These are phyloP conservation scores for Graphilbum fragrans DNA, from an alignment of 2,329 filamentous ascomycete genomes.

Conservation along the genomic window DNA sequence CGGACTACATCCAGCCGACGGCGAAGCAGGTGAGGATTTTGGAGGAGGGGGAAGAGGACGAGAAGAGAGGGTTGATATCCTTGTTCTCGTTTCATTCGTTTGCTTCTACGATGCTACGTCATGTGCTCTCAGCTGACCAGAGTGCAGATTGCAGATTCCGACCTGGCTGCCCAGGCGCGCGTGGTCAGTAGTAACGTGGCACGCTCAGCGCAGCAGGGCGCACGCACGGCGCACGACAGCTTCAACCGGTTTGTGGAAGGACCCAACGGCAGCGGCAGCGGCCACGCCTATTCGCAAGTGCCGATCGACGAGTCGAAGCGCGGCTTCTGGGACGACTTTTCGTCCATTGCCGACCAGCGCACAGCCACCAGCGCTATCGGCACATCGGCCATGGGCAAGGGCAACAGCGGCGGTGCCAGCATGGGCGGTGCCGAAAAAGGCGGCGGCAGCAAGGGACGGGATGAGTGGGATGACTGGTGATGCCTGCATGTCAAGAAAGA, in stretches of 20 bases:
- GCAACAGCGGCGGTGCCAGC: conserved; percentile 19
- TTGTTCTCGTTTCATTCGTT: conserved; percentile 3
- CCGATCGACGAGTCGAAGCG: conserved; percentile 54
- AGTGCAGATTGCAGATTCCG: conserved; percentile 61
- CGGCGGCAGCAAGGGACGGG: conserved; percentile 30
- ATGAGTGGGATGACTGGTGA: conserved; percentile 57
- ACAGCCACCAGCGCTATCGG: conserved; percentile 38
- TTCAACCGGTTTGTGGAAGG: conserved; percentile 86
- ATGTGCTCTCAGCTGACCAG: background rate
- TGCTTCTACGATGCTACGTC: no score
- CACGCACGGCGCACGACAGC: conserved; percentile 63
- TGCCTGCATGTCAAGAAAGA: no score
- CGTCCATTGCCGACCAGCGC: conserved; percentile 50
- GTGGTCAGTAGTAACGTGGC: conserved; percentile 53
- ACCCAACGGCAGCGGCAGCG: conserved; percentile 21
- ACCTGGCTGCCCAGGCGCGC: conserved; percentile 58
- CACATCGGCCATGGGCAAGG: conserved; percentile 47
- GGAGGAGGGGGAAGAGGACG: no score
- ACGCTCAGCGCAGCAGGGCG: conserved; percentile 54
- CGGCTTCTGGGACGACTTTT: conserved; percentile 90
- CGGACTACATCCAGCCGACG: conserved; percentile 84
- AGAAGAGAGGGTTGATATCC: conserved; percentile 6
- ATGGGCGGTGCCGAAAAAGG: conserved; percentile 7
- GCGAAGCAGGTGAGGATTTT: conserved; percentile 83
- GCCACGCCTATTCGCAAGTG: conserved; percentile 20